Percentiles rank a stretch among this genome's conserved stretches.
Evolutionary conservation across 2,329 filamentous ascomycete species (phyloP).

Genomic region (Phialophora expanda): DNA sequence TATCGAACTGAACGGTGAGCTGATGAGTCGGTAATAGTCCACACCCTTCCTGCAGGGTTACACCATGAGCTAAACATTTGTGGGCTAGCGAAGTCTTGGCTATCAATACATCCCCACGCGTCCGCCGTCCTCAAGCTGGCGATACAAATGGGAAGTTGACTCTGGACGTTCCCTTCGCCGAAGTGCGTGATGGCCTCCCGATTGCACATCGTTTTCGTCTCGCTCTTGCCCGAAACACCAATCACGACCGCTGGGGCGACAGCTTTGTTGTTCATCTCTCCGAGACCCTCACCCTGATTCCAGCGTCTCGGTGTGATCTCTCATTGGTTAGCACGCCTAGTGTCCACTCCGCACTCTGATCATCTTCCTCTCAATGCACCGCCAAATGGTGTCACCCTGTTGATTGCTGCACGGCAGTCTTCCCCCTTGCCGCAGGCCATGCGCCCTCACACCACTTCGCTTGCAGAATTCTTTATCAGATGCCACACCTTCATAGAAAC

Average conservation of each 20-base stretch:
- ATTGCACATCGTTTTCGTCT: neutral
- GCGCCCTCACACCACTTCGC: constrained; percentile 5
- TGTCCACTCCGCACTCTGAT: constrained; percentile 1
- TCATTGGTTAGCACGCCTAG: neutral
- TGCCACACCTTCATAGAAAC: neutral
- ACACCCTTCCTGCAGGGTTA: constrained; percentile 3
- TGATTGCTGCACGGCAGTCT: neutral
- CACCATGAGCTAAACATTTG: constrained; percentile 1
- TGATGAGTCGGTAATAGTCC: constrained; percentile 8
- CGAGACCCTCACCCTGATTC: neutral
- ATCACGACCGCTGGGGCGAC: neutral
- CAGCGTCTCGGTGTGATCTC: neutral
- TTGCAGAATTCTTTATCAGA: constrained; percentile 1
- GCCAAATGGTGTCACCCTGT: constrained; percentile 1
- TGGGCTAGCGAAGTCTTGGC: neutral
- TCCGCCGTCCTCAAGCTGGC: neutral
- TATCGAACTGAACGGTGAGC: constrained; percentile 5
- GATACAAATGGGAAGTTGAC: neutral
- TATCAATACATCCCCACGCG: constrained; percentile 10
- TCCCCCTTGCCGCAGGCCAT: neutral
- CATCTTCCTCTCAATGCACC: neutral
- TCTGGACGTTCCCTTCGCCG: neutral
- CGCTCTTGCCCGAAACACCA: neutral
- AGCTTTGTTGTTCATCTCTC: constrained; percentile 1
- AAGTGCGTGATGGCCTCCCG: neutral